phyloP scores from a whole-genome alignment of 2,329 filamentous ascomycete species.

The Penicillium freii region DNA sequence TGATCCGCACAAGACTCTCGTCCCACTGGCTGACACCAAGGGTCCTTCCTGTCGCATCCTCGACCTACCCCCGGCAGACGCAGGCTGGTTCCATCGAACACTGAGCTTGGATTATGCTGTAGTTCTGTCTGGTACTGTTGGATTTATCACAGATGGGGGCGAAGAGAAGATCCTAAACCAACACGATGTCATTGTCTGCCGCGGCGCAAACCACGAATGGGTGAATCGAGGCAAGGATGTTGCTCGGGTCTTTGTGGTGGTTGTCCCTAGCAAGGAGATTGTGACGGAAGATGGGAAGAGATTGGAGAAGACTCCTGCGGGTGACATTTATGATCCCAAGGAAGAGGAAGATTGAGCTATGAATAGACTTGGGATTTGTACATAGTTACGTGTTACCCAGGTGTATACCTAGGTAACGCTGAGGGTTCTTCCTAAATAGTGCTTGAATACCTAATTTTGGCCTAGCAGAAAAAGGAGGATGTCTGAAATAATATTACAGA shows the following conservation, averaged over 20 bases:
- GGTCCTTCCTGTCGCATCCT: slow-evolving; percentile 24
- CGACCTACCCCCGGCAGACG: slow-evolving; percentile 18
- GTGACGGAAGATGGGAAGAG: slow-evolving; percentile 37
- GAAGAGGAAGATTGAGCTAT: slow-evolving; percentile 16
- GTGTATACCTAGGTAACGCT: too few species aligned
- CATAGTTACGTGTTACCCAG: background rate
- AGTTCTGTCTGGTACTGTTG: slow-evolving; percentile 28
- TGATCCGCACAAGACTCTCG: slow-evolving; percentile 23
- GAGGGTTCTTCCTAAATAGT: too few species aligned
- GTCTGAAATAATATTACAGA: too few species aligned
- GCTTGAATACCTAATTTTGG: too few species aligned
- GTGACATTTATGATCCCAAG: slow-evolving; percentile 20
- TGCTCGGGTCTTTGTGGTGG: slow-evolving; percentile 43
- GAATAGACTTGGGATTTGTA: too few species aligned
- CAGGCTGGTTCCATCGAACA: slow-evolving; percentile 28
- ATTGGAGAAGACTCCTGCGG: slow-evolving; percentile 37
- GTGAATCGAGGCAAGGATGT: slow-evolving; percentile 40
- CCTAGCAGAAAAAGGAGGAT: too few species aligned
- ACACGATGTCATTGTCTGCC: slow-evolving; percentile 33
- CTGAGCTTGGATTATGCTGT: slow-evolving; percentile 34
- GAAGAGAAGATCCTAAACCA: slow-evolving; percentile 26
- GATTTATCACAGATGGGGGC: slow-evolving; percentile 29
- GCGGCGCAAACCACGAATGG: slow-evolving; percentile 49
- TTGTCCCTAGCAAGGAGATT: slow-evolving; percentile 44
- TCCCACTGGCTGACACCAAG: slow-evolving; percentile 26